phyloP scores from a whole-genome alignment of 192 early-diverging fungal genomes.

The Mycoemilia scoparia region DNA sequence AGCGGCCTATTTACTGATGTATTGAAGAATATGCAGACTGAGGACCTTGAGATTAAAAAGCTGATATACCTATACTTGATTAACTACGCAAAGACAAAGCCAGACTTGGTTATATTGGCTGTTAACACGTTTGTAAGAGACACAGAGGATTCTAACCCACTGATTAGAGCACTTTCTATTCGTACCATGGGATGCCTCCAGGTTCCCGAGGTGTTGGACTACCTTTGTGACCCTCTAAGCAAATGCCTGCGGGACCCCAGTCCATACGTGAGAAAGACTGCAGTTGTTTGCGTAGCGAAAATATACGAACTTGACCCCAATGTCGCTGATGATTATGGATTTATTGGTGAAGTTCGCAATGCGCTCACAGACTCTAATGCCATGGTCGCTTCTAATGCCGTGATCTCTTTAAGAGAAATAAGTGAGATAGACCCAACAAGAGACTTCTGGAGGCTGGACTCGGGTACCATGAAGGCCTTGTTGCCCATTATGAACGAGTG shows the following conservation, averaged over 20 bases:
- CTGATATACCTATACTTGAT: slow-evolving; percentile 95
- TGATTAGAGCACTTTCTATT: slow-evolving; percentile 89
- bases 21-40: slow-evolving; percentile 98
- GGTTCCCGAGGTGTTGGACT: slow-evolving; percentile 88
- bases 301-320: slow-evolving; percentile 78
- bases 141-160: slow-evolving; percentile 81
- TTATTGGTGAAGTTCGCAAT: slow-evolving; percentile 66
- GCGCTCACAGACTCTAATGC: slow-evolving; percentile 87
- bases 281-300: slow-evolving; percentile 89
- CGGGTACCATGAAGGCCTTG: slow-evolving; percentile 53
- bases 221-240: slow-evolving; percentile 76
- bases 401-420: slow-evolving; percentile 84
- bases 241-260: slow-evolving; percentile 83
- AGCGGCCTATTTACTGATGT: slow-evolving; percentile 89
- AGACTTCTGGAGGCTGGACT: slow-evolving; percentile 64
- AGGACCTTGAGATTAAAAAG: slow-evolving; percentile 95
- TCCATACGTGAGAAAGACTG: slow-evolving; percentile 96
- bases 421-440: slow-evolving; percentile 45
- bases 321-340: slow-evolving; percentile 83
- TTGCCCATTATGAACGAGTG: slow-evolving; percentile 93
- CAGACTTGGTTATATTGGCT: slow-evolving; percentile 89
- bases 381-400: slow-evolving; percentile 94
- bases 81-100: slow-evolving; percentile 93
- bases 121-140: slow-evolving; percentile 98
- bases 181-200: slow-evolving; percentile 97